phyloP scores from a whole-genome alignment of 2,329 filamentous ascomycete species.

The Cladosporium colombiae region DNA sequence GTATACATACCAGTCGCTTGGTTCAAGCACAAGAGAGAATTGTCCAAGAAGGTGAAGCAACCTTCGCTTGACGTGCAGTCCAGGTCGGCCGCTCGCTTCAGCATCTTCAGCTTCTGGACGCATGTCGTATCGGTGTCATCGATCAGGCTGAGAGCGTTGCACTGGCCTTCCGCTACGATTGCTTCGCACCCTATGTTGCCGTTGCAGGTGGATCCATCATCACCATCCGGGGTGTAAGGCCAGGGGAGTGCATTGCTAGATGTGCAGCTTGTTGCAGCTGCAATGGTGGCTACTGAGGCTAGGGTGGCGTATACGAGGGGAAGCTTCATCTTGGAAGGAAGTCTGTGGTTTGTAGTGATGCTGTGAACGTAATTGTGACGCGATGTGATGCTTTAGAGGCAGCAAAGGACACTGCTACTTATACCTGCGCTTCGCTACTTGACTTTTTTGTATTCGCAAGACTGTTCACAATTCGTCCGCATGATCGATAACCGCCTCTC shows the following conservation, averaged over 20 bases:
- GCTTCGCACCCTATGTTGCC: constrained; percentile 12
- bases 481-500: not conserved
- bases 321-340: constrained; percentile 23
- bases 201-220: not conserved
- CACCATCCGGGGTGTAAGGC: not conserved
- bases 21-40: constrained; percentile 14
- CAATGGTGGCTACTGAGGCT: not conserved
- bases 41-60: constrained; percentile 11
- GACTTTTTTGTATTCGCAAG: not conserved
- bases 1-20: constrained; percentile 14
- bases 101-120: constrained; percentile 7
- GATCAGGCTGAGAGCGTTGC: constrained; percentile 20
- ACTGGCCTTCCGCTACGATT: constrained; percentile 16
- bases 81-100: constrained; percentile 4
- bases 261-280: constrained; percentile 8
- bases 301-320: not conserved
- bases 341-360: not conserved
- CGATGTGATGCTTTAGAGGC: not conserved
- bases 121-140: constrained; percentile 11
- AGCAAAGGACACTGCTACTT: not conserved
- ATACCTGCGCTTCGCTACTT: not conserved
- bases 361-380: not conserved
- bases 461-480: not conserved
- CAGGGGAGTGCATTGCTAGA: constrained; percentile 7
- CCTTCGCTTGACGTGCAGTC: constrained; percentile 15